A percentile compares a stretch with the other conserved stretches of the same genome.
These are phyloP conservation scores for Colletotrichum musae DNA, from an alignment of 2,329 filamentous ascomycete species.

Conservation along the genomic window DNA sequence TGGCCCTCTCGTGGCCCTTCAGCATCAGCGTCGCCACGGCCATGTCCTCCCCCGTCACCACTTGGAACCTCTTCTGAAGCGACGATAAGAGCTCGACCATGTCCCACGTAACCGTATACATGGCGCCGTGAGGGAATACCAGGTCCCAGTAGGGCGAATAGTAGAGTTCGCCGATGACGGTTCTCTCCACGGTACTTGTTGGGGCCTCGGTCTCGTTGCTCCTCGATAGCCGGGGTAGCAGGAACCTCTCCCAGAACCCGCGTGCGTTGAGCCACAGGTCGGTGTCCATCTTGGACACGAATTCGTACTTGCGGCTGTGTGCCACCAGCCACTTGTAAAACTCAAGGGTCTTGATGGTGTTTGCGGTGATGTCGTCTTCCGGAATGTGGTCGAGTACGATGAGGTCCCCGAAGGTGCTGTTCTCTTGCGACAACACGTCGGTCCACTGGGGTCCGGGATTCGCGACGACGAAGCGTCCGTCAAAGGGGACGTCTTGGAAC, in stretches of 20 bases:
- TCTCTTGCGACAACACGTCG: slow-evolving; percentile 47
- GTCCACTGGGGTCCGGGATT: slow-evolving; percentile 49
- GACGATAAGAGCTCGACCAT: slow-evolving; percentile 47
- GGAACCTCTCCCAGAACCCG: slow-evolving; percentile 49
- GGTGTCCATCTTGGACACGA: slow-evolving; percentile 52
- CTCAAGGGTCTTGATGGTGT: slow-evolving; percentile 53
- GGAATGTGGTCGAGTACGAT: slow-evolving; percentile 51
- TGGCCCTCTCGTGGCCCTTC: slow-evolving; percentile 44
- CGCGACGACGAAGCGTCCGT: slow-evolving; percentile 49
- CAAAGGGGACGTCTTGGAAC: slow-evolving; percentile 48
- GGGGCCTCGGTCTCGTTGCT: slow-evolving; percentile 29
- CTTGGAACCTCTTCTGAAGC: slow-evolving; percentile 46
- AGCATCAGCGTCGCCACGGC: slow-evolving; percentile 48
- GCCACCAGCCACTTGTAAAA: slow-evolving; percentile 50
- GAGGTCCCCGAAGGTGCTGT: slow-evolving; percentile 51
- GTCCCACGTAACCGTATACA: slow-evolving; percentile 53
- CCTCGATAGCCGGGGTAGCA: slow-evolving; percentile 43
- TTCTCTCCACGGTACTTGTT: slow-evolving; percentile 43
- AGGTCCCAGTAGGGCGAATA: slow-evolving; percentile 45
- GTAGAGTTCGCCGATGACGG: slow-evolving; percentile 50
- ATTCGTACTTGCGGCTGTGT: slow-evolving; percentile 46
- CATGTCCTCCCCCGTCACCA: slow-evolving; percentile 50
- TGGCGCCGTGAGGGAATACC: slow-evolving; percentile 50
- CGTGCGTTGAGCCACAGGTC: slow-evolving; percentile 51
- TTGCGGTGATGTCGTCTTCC: slow-evolving; percentile 50